Evolutionary conservation across 2,329 filamentous ascomycete genomes (phyloP), one percentile per base, ranked within the genome.

Genomic region (Gremmenia infestans): DNA sequence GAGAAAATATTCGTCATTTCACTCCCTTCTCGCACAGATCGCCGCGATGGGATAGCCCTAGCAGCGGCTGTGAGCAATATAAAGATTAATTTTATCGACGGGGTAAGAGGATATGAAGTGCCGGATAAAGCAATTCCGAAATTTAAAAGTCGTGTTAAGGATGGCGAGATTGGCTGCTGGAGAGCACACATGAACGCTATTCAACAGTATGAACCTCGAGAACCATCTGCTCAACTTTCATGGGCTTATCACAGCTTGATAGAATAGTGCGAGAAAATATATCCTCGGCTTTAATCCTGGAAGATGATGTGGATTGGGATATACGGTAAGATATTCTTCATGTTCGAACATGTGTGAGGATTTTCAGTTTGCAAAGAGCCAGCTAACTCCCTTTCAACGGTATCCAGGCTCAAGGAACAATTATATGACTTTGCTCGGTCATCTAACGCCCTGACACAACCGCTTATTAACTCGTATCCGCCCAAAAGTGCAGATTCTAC

Each of bases 1-100:
- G 66, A 77, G 53, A 72, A 76, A 48, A 69, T 78, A 39, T 76
- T 76, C 52, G 72, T 76, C 35, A 70, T 80, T 48, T 73, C 73
- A 7, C 67, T 80, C 15, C 74, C 75, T 4, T 70, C 73, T 43
- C 71, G 78, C 43, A 74, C 72, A 2, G 77, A 80, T 63, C 77
- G 78, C 59, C 71, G 74, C 42, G 78, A 80, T 69, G 73, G 72
- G 3, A 66, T 80, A 22, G 66, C 71, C 3, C 65, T 80, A 8
- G 70, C 73, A 11, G 69, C 74, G 39, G 67, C 72, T 0, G 55
- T 77, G 17, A 72, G 71, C 0, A 72, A 71, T 1, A 71, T 79
- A 59, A 65, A 71, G 4, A 59, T 78, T 0, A 71, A 76, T 14
- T 78, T 72, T 61, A 60, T 78, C 4, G 70, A 75, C 50, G 76